Evolutionary conservation across 1,284 basidiomycete genomes (phyloP).

Genomic region (Fistulinella cinereoalba): DNA sequence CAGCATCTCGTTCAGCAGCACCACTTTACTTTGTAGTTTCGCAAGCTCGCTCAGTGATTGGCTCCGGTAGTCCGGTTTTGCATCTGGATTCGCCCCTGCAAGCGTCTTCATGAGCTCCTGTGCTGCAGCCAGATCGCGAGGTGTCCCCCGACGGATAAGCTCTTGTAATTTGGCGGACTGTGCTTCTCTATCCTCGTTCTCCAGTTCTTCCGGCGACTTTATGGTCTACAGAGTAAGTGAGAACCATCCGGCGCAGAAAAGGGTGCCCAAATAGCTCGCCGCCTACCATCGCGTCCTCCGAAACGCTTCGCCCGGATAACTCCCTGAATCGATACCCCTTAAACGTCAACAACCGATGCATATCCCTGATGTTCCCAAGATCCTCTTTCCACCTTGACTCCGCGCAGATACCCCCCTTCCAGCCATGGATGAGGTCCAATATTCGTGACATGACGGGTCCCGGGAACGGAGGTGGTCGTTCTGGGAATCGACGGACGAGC

Average conservation of each 20-base stretch:
- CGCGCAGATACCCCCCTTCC: constrained; percentile 93
- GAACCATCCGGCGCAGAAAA: constrained; percentile 4
- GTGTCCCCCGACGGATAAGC: constrained; percentile 93
- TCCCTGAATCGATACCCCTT: constrained; percentile 95
- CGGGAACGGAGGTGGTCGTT: constrained; percentile 93
- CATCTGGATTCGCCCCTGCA: constrained; percentile 93
- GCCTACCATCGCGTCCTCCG: constrained; percentile 52
- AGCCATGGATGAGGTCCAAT: constrained; percentile 89
- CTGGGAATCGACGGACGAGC: constrained; percentile 95
- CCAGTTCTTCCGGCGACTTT: constrained; percentile 94
- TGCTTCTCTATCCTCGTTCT: constrained; percentile 92
- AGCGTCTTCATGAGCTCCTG: constrained; percentile 98
- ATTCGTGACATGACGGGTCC: constrained; percentile 94
- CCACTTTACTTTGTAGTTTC: constrained; percentile 92
- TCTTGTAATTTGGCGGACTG: constrained; percentile 98
- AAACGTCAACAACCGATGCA: constrained; percentile 93
- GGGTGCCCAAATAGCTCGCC: not conserved
- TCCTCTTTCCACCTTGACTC: constrained; percentile 96
- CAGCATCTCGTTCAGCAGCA: constrained; percentile 93
- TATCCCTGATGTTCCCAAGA: constrained; percentile 95
- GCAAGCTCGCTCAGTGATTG: constrained; percentile 90
- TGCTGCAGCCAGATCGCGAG: constrained; percentile 91
- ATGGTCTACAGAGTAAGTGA: constrained; percentile 57
- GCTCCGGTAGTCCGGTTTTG: constrained; percentile 88
- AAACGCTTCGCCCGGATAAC: constrained; percentile 42